Conservation (phyloP, 148 eudicot species). For the Diospyros kaki region DNA sequence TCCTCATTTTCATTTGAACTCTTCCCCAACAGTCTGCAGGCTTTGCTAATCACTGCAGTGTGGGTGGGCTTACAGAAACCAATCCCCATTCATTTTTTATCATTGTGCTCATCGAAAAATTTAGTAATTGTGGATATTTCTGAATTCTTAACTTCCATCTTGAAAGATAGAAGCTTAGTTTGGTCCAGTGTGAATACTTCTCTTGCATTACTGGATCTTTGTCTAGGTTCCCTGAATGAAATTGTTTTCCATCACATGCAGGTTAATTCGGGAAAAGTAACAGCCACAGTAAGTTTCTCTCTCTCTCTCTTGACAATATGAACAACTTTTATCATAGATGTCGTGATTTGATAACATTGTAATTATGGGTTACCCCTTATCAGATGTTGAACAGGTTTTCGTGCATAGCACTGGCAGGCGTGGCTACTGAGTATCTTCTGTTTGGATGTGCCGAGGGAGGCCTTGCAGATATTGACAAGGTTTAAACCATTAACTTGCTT, state of each 20-base stretch:
- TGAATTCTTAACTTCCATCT: not conserved
- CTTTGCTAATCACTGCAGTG: not conserved
- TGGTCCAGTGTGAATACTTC: not conserved
- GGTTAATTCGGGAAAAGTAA: constrained; percentile 67
- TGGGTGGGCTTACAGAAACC: no score
- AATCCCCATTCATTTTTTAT: no score
- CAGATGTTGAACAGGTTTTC: constrained; percentile 92
- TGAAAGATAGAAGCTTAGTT: not conserved
- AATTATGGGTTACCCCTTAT: constrained; percentile 12
- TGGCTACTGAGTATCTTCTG: constrained; percentile 82
- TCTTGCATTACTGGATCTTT: not conserved
- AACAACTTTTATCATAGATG: not conserved
- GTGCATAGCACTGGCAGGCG: constrained; percentile 92
- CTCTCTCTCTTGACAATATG: not conserved
- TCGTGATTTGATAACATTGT: not conserved
- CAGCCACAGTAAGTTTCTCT: constrained; percentile 53
- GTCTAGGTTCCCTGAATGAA: not conserved
- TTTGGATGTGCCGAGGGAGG: constrained; percentile 95
- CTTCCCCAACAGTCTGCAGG: not conserved
- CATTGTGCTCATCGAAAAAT: no score
- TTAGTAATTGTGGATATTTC: no score
- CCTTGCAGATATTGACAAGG: constrained; percentile 76
- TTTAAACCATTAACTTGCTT: constrained; percentile 15
- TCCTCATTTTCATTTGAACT: not conserved
- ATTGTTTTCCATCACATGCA: constrained; percentile 27